Evolutionary conservation across 2,329 filamentous ascomycete genomes (phyloP).

Genomic region (Curvularia spicifera): DNA sequence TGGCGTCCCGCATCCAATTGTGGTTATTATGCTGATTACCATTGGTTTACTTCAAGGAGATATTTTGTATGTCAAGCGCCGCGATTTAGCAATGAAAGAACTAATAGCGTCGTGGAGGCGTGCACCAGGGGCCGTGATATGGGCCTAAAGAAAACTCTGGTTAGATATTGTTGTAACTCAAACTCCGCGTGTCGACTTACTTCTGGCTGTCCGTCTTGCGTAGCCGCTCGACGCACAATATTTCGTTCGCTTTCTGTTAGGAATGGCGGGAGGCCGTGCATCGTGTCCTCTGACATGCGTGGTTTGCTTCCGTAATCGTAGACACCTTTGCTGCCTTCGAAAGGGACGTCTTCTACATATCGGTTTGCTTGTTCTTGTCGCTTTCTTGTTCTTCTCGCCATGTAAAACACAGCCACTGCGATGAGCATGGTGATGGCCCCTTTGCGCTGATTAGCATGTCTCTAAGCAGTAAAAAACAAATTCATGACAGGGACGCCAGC

Average conservation of each 20-base stretch:
- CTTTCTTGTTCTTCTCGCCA: constrained; percentile 9
- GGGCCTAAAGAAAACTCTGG: background rate
- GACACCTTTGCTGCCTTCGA: background rate
- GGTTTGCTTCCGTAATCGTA: background rate
- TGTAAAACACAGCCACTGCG: constrained; percentile 12
- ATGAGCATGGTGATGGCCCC: constrained; percentile 16
- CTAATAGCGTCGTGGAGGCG: constrained; percentile 15
- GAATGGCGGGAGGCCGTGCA: background rate
- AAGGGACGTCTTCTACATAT: background rate
- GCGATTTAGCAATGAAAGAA: constrained; percentile 18
- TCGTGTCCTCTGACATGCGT: background rate
- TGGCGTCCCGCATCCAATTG: background rate
- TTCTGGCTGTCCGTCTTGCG: constrained; percentile 14
- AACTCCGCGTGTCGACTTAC: constrained; percentile 5
- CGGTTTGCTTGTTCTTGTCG: constrained; percentile 3
- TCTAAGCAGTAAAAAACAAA: background rate
- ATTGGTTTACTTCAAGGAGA: constrained; percentile 7
- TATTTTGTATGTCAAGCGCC: constrained; percentile 22
- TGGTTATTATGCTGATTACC: background rate
- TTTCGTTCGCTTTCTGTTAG: constrained; percentile 21
- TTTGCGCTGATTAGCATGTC: constrained; percentile 1
- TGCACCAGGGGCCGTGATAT: background rate
- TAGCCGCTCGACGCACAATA: constrained; percentile 18
- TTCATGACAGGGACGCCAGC: background rate
- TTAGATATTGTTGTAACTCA: background rate